phyloP scores from a whole-genome alignment of 371 early-diverging fungal species.

The Thermomucor indicae-seudaticae region DNA sequence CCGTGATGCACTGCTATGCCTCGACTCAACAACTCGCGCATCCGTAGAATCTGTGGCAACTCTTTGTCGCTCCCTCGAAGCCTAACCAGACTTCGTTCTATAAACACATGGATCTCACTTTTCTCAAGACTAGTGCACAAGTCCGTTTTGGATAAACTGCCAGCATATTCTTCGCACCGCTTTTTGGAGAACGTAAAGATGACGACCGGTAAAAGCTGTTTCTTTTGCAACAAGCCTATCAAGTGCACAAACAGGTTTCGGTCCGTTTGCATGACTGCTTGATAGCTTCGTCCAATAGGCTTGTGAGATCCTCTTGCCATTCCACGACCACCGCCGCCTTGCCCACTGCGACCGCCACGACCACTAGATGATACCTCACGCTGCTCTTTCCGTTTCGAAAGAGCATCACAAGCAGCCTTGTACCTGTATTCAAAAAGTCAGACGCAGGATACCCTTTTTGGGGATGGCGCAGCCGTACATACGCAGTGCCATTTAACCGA shows the following conservation, averaged over 20 bases:
- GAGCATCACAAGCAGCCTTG: constrained; percentile 63
- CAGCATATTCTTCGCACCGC: constrained; percentile 95
- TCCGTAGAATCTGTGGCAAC: constrained; percentile 89
- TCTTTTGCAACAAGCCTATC: constrained; percentile 71
- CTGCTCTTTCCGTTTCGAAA: constrained; percentile 50
- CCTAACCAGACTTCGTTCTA: constrained; percentile 73
- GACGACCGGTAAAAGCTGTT: constrained; percentile 87
- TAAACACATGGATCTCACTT: constrained; percentile 84
- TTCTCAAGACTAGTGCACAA: constrained; percentile 78
- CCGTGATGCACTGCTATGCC: constrained; percentile 99
- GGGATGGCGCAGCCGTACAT: too few species aligned
- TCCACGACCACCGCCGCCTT: constrained; percentile 47
- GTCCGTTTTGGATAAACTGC: constrained; percentile 71
- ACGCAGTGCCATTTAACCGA: constrained; percentile 36
- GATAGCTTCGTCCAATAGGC: constrained; percentile 34
- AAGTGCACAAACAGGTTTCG: constrained; percentile 79
- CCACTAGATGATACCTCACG: constrained; percentile 29
- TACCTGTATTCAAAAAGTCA: constrained; percentile 56
- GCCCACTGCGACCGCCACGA: constrained; percentile 32
- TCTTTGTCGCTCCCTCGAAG: constrained; percentile 78
- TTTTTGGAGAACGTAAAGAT: constrained; percentile 97
- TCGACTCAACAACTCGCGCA: constrained; percentile 79
- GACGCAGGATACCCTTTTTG: too few species aligned
- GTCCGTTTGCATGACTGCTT: constrained; percentile 52
- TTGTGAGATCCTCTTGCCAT: constrained; percentile 45